A percentile compares a stretch with the other conserved stretches of the same genome.
These are phyloP conservation scores for Aspergillus fructus DNA, from an alignment of 2,329 filamentous ascomycete species.

Conservation along the genomic window DNA sequence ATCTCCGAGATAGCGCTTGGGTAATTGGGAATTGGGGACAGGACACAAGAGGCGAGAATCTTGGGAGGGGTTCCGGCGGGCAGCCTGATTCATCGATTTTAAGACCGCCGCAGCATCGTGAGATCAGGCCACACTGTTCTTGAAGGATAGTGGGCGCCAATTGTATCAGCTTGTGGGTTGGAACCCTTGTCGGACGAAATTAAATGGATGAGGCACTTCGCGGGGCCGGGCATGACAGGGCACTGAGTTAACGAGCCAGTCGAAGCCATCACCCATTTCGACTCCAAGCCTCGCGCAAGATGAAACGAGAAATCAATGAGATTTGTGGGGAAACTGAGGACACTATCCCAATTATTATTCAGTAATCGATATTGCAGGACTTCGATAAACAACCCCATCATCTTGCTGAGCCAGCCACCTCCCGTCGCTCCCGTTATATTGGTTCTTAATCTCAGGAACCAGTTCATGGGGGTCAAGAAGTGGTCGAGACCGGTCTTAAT, in stretches of 20 bases:
- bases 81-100: background rate
- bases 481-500: conserved; percentile 1
- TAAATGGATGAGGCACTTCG: background rate
- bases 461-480: background rate
- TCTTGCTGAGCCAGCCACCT: background rate
- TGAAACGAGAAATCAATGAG: conserved; percentile 5
- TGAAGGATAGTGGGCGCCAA: background rate
- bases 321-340: conserved; percentile 6
- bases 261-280: background rate
- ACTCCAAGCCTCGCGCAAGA: conserved; percentile 6
- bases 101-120: background rate
- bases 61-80: background rate
- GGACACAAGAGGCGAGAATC: background rate
- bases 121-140: background rate
- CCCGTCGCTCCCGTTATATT: background rate
- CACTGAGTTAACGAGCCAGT: background rate
- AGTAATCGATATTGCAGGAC: background rate
- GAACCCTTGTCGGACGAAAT: conserved; percentile 3
- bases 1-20: background rate
- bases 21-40: background rate
- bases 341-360: conserved; percentile 1
- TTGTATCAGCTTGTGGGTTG: background rate
- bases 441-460: conserved; percentile 2
- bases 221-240: background rate
- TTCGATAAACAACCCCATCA: background rate